Base-by-base conservation (phyloP, 1,139 yeast genomes). In the Pichia sp. region DNA sequence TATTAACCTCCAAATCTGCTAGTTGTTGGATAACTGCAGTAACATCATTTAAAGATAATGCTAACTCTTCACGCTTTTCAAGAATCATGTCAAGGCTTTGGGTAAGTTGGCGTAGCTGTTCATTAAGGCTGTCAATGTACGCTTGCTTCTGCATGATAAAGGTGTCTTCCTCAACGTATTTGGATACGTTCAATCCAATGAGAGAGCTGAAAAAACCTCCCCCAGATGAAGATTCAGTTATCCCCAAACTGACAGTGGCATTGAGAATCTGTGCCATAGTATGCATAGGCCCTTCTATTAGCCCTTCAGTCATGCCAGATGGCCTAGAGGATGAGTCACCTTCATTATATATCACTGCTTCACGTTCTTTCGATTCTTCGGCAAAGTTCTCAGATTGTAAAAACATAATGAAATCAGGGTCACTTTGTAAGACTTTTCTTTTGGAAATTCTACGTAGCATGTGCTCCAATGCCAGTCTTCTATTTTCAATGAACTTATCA, bases 391-490 rank as follows among this genome's bases (percentile, higher is more conserved):
- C 79, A 44, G 86, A 76, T 36, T 83, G 80, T 47, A 93, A 63
- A 55, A 91, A 93, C 63, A 85, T 67, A 24, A 76, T 61, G 46
- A 87, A 82, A 54, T 86, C 96, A 1, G 70, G 65, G 57, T 91
- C 97, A 27, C 65, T 67, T 46, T 77, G 77, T 35, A 91, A 63
- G 3, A 55, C 53, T 0, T 76, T 67, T 42, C 73, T 76, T 31
- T 60, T 60, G 10, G 82, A 66, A 22, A 85, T 80, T 52, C 82
- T 82, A 39, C 58, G 64, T 42, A 91, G 67, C 99, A 91, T 93
- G 47, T 72, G 76, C 53, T 88, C 96, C 56, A 91, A 66, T n/a
- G 93, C 86, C 27, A 78, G 64, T 41, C 97, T 67, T 58, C 98
- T 73, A 46, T 76, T 77, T 55, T 88, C 97, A 36, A 91, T 78